A percentile compares a stretch with the other conserved stretches of the same genome.
Conservation (phyloP, 75 land plant species). For the Pinus taeda region DNA sequence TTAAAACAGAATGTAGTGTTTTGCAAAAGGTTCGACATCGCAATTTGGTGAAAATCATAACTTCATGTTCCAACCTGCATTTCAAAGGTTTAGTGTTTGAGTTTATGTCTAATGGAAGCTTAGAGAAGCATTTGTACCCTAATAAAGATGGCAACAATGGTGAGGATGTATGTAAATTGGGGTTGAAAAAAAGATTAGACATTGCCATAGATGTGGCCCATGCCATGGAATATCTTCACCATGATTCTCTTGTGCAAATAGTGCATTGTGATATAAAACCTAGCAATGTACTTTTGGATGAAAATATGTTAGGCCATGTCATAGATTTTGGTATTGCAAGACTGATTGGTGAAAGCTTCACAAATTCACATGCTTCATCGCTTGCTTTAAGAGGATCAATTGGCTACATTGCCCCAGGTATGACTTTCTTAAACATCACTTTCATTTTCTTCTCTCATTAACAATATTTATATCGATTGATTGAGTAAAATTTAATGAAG, state of each 20-base stretch:
- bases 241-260: slow-evolving; percentile 12
- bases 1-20: neutral
- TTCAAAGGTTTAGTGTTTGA: slow-evolving; percentile 1
- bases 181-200: slow-evolving; percentile 10
- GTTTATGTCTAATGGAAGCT: slow-evolving; percentile 2
- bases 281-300: slow-evolving; percentile 3
- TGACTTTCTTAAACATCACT: no score
- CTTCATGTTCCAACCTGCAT: neutral
- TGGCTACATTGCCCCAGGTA: slow-evolving; percentile 6
- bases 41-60: neutral
- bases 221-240: slow-evolving; percentile 34
- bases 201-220: slow-evolving; percentile 31
- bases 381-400: neutral
- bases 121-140: neutral
- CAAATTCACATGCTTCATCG: neutral
- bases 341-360: neutral
- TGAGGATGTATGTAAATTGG: neutral
- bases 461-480: neutral
- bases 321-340: slow-evolving; percentile 3
- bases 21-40: slow-evolving; percentile 5
- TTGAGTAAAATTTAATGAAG: neutral
- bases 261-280: no score
- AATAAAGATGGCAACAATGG: neutral
- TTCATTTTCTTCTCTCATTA: neutral
- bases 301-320: neutral